These are phyloP conservation scores for Debaryomyces psychrophilus DNA, from an alignment of 1,139 yeast species.

Conservation along the genomic window DNA sequence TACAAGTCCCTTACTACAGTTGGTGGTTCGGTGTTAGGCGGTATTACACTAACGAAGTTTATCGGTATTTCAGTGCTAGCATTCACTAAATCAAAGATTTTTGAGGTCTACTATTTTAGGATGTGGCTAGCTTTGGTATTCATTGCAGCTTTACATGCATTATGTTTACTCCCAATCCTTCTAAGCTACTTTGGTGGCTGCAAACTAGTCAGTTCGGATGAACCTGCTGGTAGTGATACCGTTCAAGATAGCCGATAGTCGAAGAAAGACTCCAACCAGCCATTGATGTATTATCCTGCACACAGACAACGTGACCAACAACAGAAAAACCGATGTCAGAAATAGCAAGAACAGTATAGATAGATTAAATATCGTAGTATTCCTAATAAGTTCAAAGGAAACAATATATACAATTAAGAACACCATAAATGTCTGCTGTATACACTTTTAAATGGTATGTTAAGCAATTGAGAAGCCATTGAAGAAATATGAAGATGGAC, in stretches of 20 bases:
- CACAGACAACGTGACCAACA: slow-evolving; percentile 4
- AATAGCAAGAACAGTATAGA: slow-evolving; percentile 9
- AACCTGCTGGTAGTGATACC: slow-evolving; percentile 1
- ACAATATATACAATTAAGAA: slow-evolving; percentile 4
- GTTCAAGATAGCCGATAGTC: not conserved
- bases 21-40: slow-evolving; percentile 88
- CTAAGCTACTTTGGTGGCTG: slow-evolving; percentile 59
- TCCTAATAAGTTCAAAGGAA: slow-evolving; percentile 7
- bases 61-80: slow-evolving; percentile 88
- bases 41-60: slow-evolving; percentile 85
- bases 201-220: slow-evolving; percentile 6
- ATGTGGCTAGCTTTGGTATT: slow-evolving; percentile 91
- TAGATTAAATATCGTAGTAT: slow-evolving; percentile 4
- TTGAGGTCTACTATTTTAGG: slow-evolving; percentile 87
- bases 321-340: not conserved
- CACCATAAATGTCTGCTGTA: slow-evolving; percentile 26
- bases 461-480: not conserved
- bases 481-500: not conserved
- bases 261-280: not conserved
- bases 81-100: slow-evolving; percentile 82
- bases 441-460: slow-evolving; percentile 38
- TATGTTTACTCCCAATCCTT: slow-evolving; percentile 75
- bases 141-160: slow-evolving; percentile 76
- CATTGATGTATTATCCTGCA: not conserved
- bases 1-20: slow-evolving; percentile 61